Base-by-base conservation (phyloP, 495 filamentous ascomycete species). In the Cryomyces minteri region DNA sequence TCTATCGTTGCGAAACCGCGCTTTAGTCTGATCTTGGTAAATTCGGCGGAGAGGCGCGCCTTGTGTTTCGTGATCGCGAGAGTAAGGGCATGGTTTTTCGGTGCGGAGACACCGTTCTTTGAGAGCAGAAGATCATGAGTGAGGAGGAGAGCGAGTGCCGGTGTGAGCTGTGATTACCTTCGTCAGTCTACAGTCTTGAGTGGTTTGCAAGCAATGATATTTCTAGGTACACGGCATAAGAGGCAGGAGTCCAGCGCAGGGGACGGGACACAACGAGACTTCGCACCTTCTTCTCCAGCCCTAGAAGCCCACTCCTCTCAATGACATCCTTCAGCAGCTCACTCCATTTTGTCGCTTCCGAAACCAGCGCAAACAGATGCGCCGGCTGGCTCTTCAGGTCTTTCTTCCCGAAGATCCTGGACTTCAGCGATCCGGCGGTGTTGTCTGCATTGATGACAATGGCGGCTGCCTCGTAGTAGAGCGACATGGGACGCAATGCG, bases 331-430 rank as follows among this genome's bases (percentile, higher is more conserved):
- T 82, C 10, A 98, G 64, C 4, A 94, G 67, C 18, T 69, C 57
- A 48, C 84, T 84, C 84, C 92, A 94, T 79, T 94, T 94, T 39
- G 82, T 73, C 2, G 84, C 77, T 57, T 95, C 87, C 31, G 76
- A 73, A 34, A 80, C 76, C 5, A 98, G 63, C 3, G 90, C 90
- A 54, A 88, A 95, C 40, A 96, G 62, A 51, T 90, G 82, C 14
- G 81, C 79, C 0, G 80, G 84, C 0, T 74, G 70, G 1, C 83
- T 85, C 48, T 86, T 88, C 12, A 82, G 60, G 18, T 68, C 64
- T 46, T 78, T 79, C 43, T 73, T 73, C 45, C 71, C 67, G 62
- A 84, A 95, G 43, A 94, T 70, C 31, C 81, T 68, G 1, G 84
- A 80, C 58, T 87, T 90, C 55, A 94, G 71, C n/a, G 77, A 88